These are phyloP conservation scores for Ophiostoma fasciatum DNA, from an alignment of 2,329 filamentous ascomycete genomes.

Conservation along the genomic window DNA sequence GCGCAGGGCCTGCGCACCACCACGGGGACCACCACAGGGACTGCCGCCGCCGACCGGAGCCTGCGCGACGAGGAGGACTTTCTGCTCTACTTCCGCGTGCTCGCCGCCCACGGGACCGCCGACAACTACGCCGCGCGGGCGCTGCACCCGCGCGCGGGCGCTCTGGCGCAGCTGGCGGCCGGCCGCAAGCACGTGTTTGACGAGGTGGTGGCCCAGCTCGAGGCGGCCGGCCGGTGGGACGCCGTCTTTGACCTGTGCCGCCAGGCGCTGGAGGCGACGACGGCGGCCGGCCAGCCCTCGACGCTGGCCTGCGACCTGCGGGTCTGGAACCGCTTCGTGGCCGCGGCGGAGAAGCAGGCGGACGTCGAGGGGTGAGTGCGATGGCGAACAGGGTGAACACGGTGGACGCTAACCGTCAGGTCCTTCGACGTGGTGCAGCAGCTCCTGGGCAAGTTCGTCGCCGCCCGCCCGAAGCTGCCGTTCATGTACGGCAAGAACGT, in stretches of 20 bases:
- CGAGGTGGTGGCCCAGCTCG: conserved; percentile 24
- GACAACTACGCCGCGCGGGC: conserved; percentile 27
- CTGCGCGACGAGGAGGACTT: conserved; percentile 35
- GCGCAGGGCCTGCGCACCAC: neutral
- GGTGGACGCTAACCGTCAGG: too few relatives aligned
- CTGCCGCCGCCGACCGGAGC: conserved; percentile 14
- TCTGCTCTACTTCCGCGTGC: conserved; percentile 32
- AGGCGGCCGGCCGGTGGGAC: conserved; percentile 26
- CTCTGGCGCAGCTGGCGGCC: conserved; percentile 28
- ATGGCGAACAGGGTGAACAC: too few relatives aligned
- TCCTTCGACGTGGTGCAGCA: conserved; percentile 17
- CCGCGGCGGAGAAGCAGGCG: conserved; percentile 17
- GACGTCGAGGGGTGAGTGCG: conserved; percentile 15
- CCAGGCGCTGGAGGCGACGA: conserved; percentile 24
- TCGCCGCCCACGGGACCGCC: conserved; percentile 26
- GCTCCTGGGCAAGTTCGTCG: conserved; percentile 15
- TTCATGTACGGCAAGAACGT: conserved; percentile 22
- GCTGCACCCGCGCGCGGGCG: conserved; percentile 24
- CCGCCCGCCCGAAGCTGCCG: conserved; percentile 14
- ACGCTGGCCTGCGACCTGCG: conserved; percentile 30
- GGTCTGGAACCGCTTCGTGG: conserved; percentile 20
- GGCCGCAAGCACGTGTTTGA: conserved; percentile 33
- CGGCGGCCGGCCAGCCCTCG: conserved; percentile 23
- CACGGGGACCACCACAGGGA: neutral
- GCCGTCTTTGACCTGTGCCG: conserved; percentile 28